phyloP scores from a whole-genome alignment of 2,329 filamentous ascomycete genomes.

The Lasiodiplodia sp. region DNA sequence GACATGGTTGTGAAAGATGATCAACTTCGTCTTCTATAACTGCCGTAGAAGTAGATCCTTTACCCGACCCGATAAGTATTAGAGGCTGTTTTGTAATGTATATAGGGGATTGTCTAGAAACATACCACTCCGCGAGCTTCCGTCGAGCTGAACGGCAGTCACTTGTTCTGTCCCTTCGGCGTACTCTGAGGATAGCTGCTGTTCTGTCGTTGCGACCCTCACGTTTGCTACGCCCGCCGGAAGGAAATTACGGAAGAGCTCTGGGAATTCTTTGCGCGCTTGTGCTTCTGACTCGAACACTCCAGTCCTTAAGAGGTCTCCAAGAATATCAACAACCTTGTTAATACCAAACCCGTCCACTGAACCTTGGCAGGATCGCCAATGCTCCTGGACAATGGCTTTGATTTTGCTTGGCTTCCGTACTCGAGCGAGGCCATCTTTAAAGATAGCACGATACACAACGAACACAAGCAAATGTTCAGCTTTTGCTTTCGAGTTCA shows the following conservation, averaged over 20 bases:
- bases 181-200: background rate
- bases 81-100: too few relatives aligned
- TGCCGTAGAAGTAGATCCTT: too few relatives aligned
- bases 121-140: constrained; percentile 2
- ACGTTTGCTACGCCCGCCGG: background rate
- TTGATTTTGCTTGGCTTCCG: constrained; percentile 13
- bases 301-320: constrained; percentile 1
- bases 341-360: background rate
- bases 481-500: constrained; percentile 4
- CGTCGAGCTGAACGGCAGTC: background rate
- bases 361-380: background rate
- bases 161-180: background rate
- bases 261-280: background rate
- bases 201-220: background rate
- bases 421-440: constrained; percentile 2
- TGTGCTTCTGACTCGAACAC: constrained; percentile 14
- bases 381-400: constrained; percentile 8
- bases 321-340: constrained; percentile 4
- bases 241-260: constrained; percentile 5
- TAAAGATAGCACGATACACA: constrained; percentile 5
- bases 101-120: background rate
- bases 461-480: background rate
- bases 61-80: too few relatives aligned
- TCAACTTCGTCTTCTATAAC: background rate
- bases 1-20: constrained; percentile 42